Conservation (phyloP, 495 filamentous ascomycete species). For the Hypoxylon trugodes region DNA sequence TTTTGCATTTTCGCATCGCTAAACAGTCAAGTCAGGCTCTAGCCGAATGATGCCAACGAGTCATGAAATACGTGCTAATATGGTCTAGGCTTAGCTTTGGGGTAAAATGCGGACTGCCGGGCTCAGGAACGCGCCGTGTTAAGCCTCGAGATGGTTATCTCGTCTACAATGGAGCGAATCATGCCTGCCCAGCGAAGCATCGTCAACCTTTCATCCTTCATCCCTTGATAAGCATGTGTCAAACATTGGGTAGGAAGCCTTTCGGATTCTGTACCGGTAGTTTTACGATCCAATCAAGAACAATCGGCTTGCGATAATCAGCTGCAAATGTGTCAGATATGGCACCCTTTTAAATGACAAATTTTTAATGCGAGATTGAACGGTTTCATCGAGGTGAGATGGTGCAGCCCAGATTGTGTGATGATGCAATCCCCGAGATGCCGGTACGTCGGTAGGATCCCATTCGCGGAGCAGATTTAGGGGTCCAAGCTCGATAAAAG, state of each 20-base stretch:
- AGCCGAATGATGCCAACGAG: slow-evolving; percentile 6
- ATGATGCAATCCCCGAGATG: no score
- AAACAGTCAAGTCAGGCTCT: no score
- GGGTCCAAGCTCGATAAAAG: no score
- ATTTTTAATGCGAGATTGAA: no score
- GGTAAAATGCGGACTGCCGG: slow-evolving; percentile 6
- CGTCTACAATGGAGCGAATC: slow-evolving; percentile 6
- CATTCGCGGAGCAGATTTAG: no score
- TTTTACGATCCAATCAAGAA: slow-evolving; percentile 9
- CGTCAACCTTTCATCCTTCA: slow-evolving; percentile 1
- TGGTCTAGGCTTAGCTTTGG: slow-evolving; percentile 6
- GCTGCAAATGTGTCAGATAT: background rate
- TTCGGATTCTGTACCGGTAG: slow-evolving; percentile 3
- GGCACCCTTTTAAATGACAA: no score
- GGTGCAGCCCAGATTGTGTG: no score
- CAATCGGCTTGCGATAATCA: background rate
- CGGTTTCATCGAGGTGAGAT: no score
- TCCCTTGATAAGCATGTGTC: background rate
- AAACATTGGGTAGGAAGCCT: background rate
- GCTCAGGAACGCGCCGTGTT: slow-evolving; percentile 26
- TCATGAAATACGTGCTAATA: slow-evolving; percentile 17
- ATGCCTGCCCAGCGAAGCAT: slow-evolving; percentile 6
- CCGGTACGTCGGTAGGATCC: no score
- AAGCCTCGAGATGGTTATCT: slow-evolving; percentile 12
- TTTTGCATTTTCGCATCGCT: background rate